Evolutionary conservation across 31 red algal species (phyloP), one percentile per base, ranked within the genome.

Genomic region (Endocladia muricata): DNA sequence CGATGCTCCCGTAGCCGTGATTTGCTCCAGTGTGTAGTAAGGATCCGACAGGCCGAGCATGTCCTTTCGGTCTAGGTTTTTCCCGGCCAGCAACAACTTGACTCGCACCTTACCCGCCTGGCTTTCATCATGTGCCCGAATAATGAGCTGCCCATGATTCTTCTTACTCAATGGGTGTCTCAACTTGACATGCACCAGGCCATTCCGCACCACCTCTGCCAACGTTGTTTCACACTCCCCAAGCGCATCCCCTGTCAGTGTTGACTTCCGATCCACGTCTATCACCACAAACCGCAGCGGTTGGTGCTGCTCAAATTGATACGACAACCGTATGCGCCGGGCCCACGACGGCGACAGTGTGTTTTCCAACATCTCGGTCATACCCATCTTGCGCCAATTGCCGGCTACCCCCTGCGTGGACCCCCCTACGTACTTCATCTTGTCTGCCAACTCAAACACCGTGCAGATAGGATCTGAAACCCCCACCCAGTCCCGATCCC

Each of bases 51-150:
- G 73, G 5, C 82, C 69, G 25, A 82, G 74, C 19, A 82, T 43
- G 68, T 94, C 91, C 62, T 76, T 88, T 55, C 74, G 69, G 39
- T 88, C 91, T 15, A 94, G 58, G 51, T 74, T 74, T 33, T 22
- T 72, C 31, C 66, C 83, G 0, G 58, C 22, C 31, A 86, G 64
- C 13, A 60, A 44, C 1, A 84, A 23, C 23, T 76, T 55, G 30
- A 94, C 28, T 1, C 75, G 71, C n/a, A 84, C 48, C 23, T 78
- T 85, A 8, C 81, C 76, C 32, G 60, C 66, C 11, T 13, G 69
- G 43, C 66, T 44, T 11, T 78, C 76, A 38, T 94, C 91, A 61
- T 94, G 91, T 1, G 77, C 83, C 26, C 23, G 40, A 61, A 94
- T 67, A 29, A 42, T 74, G 23, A 94, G 52, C 31, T 40, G 54